Evolutionary conservation across 306 rosid species (phyloP).

Genomic region (Cucurbita pepo): DNA sequence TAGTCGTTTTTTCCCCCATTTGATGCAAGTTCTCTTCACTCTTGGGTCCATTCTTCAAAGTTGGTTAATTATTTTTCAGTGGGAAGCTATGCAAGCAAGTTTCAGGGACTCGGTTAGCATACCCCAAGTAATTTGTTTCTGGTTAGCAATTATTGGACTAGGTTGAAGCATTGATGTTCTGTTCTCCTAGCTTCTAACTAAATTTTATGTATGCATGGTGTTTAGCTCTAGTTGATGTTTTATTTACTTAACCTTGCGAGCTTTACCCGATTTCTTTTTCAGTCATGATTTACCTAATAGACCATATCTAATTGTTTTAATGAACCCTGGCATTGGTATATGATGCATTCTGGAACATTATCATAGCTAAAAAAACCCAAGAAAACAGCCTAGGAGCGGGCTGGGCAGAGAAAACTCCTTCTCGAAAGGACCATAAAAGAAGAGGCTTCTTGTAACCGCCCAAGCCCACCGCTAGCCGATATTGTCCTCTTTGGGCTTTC

Average conservation of each 20-base stretch:
- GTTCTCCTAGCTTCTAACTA: not conserved
- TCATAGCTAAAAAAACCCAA: not conserved
- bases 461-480: too few species aligned
- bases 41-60: not conserved
- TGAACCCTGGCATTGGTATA: not conserved
- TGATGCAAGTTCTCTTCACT: not conserved
- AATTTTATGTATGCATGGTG: not conserved
- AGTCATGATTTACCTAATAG: not conserved
- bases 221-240: not conserved
- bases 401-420: not conserved
- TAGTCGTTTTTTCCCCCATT: not conserved
- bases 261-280: not conserved
- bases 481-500: too few species aligned
- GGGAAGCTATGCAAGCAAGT: slow-evolving; percentile 7
- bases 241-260: not conserved
- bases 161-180: not conserved
- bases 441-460: not conserved
- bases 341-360: not conserved
- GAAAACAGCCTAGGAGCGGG: not conserved
- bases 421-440: not conserved
- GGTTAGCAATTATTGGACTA: slow-evolving; percentile 3
- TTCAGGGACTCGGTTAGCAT: slow-evolving; percentile 7
- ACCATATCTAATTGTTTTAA: not conserved
- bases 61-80: slow-evolving; percentile 6
- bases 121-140: slow-evolving; percentile 3